Conservation (phyloP, 169 alveolate genomes). For the Cryptosporidium canis region DNA sequence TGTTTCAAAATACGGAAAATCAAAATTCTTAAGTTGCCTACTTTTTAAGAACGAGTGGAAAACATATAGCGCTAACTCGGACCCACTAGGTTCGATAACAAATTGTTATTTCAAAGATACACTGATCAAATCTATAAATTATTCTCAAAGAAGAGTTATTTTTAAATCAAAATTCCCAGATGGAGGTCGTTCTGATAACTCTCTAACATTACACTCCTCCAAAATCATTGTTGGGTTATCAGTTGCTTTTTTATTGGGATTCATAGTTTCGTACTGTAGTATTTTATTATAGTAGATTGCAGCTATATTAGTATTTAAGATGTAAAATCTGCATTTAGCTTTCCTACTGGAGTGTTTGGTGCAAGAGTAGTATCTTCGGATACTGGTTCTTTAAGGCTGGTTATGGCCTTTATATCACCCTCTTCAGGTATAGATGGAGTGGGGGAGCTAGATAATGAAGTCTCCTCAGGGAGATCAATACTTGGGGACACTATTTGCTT, state of each 20-base stretch:
- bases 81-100: background rate
- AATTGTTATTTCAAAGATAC: background rate
- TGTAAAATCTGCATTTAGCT: background rate
- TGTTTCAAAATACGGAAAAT: background rate
- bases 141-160: background rate
- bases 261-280: background rate
- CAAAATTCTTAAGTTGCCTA: background rate
- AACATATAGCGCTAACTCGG: background rate
- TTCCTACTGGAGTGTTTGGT: constrained; percentile 48
- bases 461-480: background rate
- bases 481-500: too few species aligned
- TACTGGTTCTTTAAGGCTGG: background rate
- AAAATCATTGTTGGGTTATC: background rate
- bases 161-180: background rate
- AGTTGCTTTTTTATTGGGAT: background rate
- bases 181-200: background rate
- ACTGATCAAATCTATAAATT: background rate
- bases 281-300: background rate
- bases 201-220: background rate
- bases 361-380: constrained; percentile 48
- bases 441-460: constrained; percentile 13
- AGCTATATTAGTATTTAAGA: background rate
- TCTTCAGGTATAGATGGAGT: constrained; percentile 60
- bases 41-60: background rate
- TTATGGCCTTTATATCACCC: constrained; percentile 23